Base-by-base conservation (phyloP, 2,329 filamentous ascomycete species). In the Cryphonectria parasitica region DNA sequence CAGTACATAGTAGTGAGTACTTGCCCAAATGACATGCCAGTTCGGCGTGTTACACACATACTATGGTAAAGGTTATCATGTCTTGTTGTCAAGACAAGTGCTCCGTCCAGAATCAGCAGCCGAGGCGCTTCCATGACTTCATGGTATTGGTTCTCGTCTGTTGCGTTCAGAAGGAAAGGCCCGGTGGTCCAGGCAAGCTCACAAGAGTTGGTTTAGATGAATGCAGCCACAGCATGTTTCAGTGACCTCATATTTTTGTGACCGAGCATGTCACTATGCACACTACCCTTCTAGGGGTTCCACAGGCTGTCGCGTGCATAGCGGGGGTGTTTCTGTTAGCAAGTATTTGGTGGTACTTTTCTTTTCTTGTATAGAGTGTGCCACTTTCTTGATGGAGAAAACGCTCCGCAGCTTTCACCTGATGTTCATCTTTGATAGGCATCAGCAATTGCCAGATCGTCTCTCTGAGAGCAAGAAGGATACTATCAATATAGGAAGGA, bases 211-310 rank as follows among this genome's bases (percentile, higher is more conserved):
- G 28, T 58, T 58, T 31, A 58, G 54, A 58, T 34, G 54, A 58
- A 58, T 6, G 25, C 54, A 58, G 54, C 54, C 15, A 58, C 28
- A 13, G 36, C 61, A 45, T 45, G 61, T 64, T 45, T 64, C 39
- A 64, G 61, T 64, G 61, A 64, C 61, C 61, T 64, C 61, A 64
- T 64, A 19, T 13, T n/a, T 45, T 8, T 2, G 36, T 43, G 34
- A n/a, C 61, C n/a, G 11, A 39, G 61, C 61, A 39, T 64, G 39
- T 64, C 25, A n/a, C 15, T 34, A n/a, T 36, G 28, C 58, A n/a
- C 22, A n/a, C 39, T 39, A 25, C n/a, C 36, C 22, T 39, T 5
- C 39, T 28, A 25, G n/a, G 22, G 39, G 61, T 45, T 45, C 36
- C 39, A 28, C 61, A 39, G 25, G 31, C 61, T 43, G 54, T 58